These are phyloP conservation scores for Lasiosphaeria ovina DNA, from an alignment of 495 filamentous ascomycete genomes.

Conservation along the genomic window DNA sequence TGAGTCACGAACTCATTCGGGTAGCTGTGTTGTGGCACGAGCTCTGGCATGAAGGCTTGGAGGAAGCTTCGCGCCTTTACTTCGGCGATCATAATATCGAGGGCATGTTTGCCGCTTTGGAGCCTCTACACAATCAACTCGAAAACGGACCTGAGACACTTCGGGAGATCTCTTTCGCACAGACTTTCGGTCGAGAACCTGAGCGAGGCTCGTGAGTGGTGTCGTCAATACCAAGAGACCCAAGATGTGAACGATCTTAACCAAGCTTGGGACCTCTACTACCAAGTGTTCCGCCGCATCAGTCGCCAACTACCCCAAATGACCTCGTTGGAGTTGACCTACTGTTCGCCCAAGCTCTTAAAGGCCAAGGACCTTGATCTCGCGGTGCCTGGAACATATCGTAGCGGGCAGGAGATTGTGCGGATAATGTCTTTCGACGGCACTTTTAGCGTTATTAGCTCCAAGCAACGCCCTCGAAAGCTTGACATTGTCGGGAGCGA, in stretches of 20 bases:
- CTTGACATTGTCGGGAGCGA: conserved; percentile 86
- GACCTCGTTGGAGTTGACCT: conserved; percentile 88
- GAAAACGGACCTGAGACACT: conserved; percentile 88
- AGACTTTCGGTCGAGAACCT: conserved; percentile 95
- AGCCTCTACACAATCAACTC: conserved; percentile 86
- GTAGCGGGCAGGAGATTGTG: conserved; percentile 80
- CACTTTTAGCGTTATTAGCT: conserved; percentile 87
- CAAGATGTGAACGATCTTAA: conserved; percentile 91
- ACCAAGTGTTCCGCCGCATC: conserved; percentile 94
- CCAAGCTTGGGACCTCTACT: conserved; percentile 98
- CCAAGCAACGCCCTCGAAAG: conserved; percentile 92
- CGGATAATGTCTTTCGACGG: conserved; percentile 86
- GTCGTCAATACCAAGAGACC: conserved; percentile 81
- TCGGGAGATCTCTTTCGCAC: conserved; percentile 94
- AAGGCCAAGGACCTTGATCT: conserved; percentile 79
- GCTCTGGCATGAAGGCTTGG: conserved; percentile 97
- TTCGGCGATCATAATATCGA: conserved; percentile 96
- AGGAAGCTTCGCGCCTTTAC: conserved; percentile 88
- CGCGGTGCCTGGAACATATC: conserved; percentile 91
- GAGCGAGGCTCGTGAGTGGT: conserved; percentile 91
- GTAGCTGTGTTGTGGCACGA: conserved; percentile 98
- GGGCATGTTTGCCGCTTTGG: conserved; percentile 90
- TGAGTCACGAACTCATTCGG: conserved; percentile 91
- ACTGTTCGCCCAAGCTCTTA: conserved; percentile 90
- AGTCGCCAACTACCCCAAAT: conserved; percentile 88